Base-by-base conservation (phyloP, 176 grass and related monocot genomes). In the Carex pumila region DNA sequence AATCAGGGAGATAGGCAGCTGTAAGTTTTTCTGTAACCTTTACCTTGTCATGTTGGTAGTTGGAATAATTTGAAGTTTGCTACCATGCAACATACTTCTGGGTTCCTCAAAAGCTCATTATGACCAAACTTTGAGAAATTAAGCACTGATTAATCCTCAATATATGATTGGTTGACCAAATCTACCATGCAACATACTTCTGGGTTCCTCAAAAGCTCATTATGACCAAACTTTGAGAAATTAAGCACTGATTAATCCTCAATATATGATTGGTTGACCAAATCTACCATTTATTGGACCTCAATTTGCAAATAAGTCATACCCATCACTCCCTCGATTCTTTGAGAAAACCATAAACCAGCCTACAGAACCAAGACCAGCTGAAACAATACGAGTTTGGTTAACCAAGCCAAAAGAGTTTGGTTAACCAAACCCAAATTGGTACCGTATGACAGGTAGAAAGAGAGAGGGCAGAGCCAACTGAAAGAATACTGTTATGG, bases 1-100 rank as follows among this genome's bases (percentile, higher is more conserved):
- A 72, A 86, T 99, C 83, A 91, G 93, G 85, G 96, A 99, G 56
- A 92, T 89, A 65, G 43, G 85, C 71, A 67, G 88, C 39, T 90
- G 94, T 97, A 86, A 91, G 94, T 92, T 87, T 71, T 80, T 78
- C 39, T 83, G 60, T 71, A 80, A 58, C 45, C 12, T 78, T 83
- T 45, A 71, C 61, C 39, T 60, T 88, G 43, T 79, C 88, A 47
- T 75, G 19, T 55, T 29, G 4, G 45, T 54, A 31, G 21, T 54
- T 30, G 11, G 21, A 53, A 53, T 29, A 49, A 25, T 74, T 29
- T 53, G 10, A 75, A 54, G 47, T 75, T 54, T 11, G 53, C 22
- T 75, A 52, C 66, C 34, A 32, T 55, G 72, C 21, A 77, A 70
- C 66, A 70, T n/a, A 70, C 15, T 39, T 70, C 6, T 7, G 66